These are phyloP conservation scores for Dothideomycetes sp. DNA, from an alignment of 2,329 filamentous ascomycete genomes.

Conservation along the genomic window DNA sequence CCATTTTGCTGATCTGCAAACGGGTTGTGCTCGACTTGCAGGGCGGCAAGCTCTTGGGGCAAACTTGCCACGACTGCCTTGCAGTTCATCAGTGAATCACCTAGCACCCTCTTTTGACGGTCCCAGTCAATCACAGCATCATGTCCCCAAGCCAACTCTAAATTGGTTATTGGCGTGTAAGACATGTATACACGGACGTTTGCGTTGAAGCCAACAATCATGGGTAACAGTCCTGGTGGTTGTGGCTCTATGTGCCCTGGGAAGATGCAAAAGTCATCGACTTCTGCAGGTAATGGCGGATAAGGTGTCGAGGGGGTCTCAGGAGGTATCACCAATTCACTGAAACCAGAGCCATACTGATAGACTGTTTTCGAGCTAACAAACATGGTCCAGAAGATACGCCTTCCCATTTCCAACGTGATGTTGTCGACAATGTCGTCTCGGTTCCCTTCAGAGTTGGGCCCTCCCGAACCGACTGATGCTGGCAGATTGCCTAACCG, in stretches of 20 bases:
- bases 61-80: slow-evolving; percentile 60
- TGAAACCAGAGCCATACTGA: slow-evolving; percentile 63
- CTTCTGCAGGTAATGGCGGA: slow-evolving; percentile 68
- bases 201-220: slow-evolving; percentile 71
- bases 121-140: slow-evolving; percentile 66
- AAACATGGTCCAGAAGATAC: slow-evolving; percentile 75
- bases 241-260: slow-evolving; percentile 61
- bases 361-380: slow-evolving; percentile 63
- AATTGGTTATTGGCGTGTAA: slow-evolving; percentile 68
- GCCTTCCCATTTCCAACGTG: slow-evolving; percentile 45
- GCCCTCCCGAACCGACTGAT: slow-evolving; percentile 29
- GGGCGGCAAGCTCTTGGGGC: slow-evolving; percentile 59
- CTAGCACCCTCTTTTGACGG: slow-evolving; percentile 64
- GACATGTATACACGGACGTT: slow-evolving; percentile 71
- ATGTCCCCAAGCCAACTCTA: slow-evolving; percentile 74
- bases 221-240: slow-evolving; percentile 56
- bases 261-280: slow-evolving; percentile 76
- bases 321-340: slow-evolving; percentile 65
- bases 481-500: slow-evolving; percentile 29
- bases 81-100: slow-evolving; percentile 59
- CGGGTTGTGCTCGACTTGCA: slow-evolving; percentile 31
- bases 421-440: slow-evolving; percentile 36
- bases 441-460: slow-evolving; percentile 27
- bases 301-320: slow-evolving; percentile 67
- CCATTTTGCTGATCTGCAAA: slow-evolving; percentile 20